Evolutionary conservation across 2,329 filamentous ascomycete species (phyloP), one percentile per base, ranked within the genome.

Genomic region (Rhexocercosporidium sp.): DNA sequence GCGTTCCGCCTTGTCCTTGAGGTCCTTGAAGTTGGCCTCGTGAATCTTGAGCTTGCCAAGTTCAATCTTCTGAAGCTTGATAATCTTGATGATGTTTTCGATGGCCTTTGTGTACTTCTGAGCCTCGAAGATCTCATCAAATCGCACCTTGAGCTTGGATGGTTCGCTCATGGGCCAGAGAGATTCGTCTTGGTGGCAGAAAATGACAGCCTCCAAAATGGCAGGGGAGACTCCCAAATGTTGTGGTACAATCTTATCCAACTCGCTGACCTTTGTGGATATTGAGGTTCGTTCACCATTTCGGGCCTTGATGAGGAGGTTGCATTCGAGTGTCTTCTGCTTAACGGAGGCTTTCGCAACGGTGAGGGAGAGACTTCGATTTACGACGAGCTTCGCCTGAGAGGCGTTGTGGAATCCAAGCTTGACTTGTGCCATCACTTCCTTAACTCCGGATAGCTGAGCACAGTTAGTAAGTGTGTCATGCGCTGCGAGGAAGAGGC

Each of bases 131-230:
- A 99, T 99, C 77, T 97, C 93, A 76, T 99, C 96, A 68, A 99
- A 99, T 62, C 90, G 91, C 79, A 96, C 96, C 80, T 99, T 99
- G 60, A 99, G 83, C 0, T 88, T 88, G 0, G 87, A 83, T 0
- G 96, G 93, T 75, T 97, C 93, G 76, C 93, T 96, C 85, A 99
- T 90, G 0, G 96, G 96, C 96, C 96, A 99, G 31, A 98, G 81
- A 29, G 95, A 97, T 73, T 99, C 96, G 77, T 99, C 96, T 77
- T 99, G 96, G 77, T 99, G 96, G 78, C 96, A 99, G 81, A 99
- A 99, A 73, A 99, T 97, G 77, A 99, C 96, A 66, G 91, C 92
- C 72, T 98, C 94, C 29, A 99, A 85, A 64, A 99, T 90, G 14
- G 96, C 94, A 64, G 90, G 90, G 1, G 94, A 96, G 3, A 97